A percentile compares a stretch with the other conserved stretches of the same genome.
phyloP scores from a whole-genome alignment of 1,284 basidiomycete species.

The Cutaneotrichosporon daszewskae region DNA sequence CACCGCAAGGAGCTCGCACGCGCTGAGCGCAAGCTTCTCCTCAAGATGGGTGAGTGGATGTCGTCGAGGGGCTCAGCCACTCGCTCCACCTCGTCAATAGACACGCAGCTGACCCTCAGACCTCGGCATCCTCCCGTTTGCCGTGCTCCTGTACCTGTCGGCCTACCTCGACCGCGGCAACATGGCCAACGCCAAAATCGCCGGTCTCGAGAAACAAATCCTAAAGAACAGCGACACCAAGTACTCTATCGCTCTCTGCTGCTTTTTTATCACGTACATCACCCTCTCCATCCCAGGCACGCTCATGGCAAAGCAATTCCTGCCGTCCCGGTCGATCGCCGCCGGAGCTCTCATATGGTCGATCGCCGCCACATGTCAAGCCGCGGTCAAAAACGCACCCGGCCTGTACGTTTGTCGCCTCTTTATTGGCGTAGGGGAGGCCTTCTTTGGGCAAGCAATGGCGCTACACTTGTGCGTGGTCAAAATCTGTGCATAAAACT shows the following conservation, averaged over 20 bases:
- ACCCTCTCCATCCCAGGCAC: conserved; percentile 41
- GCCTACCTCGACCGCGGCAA: conserved; percentile 47
- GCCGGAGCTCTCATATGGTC: conserved; percentile 48
- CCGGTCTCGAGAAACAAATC: conserved; percentile 39
- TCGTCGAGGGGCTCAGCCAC: background rate
- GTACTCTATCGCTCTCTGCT: conserved; percentile 45
- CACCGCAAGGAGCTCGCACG: conserved; percentile 23
- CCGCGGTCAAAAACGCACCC: conserved; percentile 37
- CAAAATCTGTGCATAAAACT: no score
- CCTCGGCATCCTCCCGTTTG: conserved; percentile 46
- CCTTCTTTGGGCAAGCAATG: conserved; percentile 44
- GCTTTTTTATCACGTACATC: conserved; percentile 49
- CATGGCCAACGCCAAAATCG: conserved; percentile 41
- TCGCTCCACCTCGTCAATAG: background rate
- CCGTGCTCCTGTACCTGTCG: conserved; percentile 47
- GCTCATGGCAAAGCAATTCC: conserved; percentile 37
- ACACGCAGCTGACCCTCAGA: conserved; percentile 21
- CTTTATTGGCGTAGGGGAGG: conserved; percentile 47
- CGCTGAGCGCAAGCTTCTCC: conserved; percentile 56
- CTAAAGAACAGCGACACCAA: conserved; percentile 39
- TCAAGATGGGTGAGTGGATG: conserved; percentile 54
- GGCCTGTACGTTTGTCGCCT: conserved; percentile 46
- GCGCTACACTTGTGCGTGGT: no score
- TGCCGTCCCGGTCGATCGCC: conserved; percentile 45
- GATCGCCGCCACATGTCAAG: conserved; percentile 47